These are phyloP conservation scores for Bruguiera sexangula DNA, from an alignment of 345 rosid species.

Conservation along the genomic window DNA sequence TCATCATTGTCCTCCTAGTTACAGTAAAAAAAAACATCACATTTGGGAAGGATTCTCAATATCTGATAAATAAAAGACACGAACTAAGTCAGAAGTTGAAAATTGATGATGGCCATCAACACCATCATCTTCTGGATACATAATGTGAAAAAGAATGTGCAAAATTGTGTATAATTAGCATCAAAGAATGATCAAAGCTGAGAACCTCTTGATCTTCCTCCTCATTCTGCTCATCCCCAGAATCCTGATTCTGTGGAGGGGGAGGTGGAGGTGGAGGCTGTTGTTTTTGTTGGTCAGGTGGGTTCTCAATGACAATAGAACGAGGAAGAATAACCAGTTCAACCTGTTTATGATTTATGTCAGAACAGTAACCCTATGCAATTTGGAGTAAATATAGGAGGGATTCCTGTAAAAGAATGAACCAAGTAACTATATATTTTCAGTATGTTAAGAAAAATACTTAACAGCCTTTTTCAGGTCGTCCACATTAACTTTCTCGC, in stretches of 20 bases:
- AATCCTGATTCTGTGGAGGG: slow-evolving; percentile 79
- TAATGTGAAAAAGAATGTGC: not conserved
- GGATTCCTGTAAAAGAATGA: not conserved
- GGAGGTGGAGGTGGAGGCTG: slow-evolving; percentile 93
- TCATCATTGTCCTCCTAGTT: slow-evolving; percentile 71
- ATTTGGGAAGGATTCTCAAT: slow-evolving; percentile 11
- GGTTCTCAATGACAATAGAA: slow-evolving; percentile 67
- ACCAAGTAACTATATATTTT: not conserved
- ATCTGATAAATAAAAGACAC: not conserved
- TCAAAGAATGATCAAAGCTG: slow-evolving; percentile 1
- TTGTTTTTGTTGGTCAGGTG: slow-evolving; percentile 86
- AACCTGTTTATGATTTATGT: slow-evolving; percentile 50
- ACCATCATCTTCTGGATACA: slow-evolving; percentile 1
- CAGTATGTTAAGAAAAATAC: slow-evolving; percentile 34
- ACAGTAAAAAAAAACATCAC: slow-evolving; percentile 15
- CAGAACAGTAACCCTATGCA: slow-evolving; percentile 11
- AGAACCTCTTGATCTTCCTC: slow-evolving; percentile 81
- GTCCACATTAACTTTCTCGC: slow-evolving; percentile 85
- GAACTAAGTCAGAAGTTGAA: not conserved
- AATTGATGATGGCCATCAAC: slow-evolving; percentile 3
- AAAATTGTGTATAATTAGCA: slow-evolving; percentile 3
- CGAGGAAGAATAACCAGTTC: slow-evolving; percentile 96
- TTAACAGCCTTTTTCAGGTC: slow-evolving; percentile 95
- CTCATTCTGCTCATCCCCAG: slow-evolving; percentile 79
- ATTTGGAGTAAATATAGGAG: not conserved